These are phyloP conservation scores for Flammula alnicola DNA, from an alignment of 1,284 basidiomycete genomes.

Conservation along the genomic window DNA sequence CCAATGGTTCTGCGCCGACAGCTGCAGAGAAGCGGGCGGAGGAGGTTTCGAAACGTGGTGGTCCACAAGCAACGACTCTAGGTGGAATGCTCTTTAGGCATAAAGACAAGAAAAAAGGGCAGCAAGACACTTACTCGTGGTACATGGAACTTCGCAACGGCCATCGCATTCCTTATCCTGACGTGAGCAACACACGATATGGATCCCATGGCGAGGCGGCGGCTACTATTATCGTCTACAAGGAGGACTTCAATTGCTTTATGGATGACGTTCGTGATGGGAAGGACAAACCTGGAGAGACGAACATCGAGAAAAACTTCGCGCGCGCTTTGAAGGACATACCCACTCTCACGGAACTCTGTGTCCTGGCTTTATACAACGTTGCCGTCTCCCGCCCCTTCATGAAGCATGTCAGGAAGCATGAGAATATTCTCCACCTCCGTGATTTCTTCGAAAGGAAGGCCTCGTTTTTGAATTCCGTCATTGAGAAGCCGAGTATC, in stretches of 20 bases:
- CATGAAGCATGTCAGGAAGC: conserved; percentile 22
- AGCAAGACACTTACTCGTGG: conserved; percentile 12
- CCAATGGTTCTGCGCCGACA: neutral
- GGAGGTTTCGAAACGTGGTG: conserved; percentile 22
- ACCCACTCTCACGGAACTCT: conserved; percentile 41
- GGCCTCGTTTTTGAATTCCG: conserved; percentile 14
- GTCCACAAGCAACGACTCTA: conserved; percentile 22
- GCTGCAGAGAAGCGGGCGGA: neutral
- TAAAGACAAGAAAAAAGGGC: conserved; percentile 28
- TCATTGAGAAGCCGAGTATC: conserved; percentile 7
- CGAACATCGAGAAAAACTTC: conserved; percentile 42
- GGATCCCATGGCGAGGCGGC: conserved; percentile 33
- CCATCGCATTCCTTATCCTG: conserved; percentile 12
- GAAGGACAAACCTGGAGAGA: conserved; percentile 31
- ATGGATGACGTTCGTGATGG: conserved; percentile 27
- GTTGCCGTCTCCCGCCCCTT: conserved; percentile 14
- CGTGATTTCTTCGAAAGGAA: conserved; percentile 31
- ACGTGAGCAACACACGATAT: conserved; percentile 24
- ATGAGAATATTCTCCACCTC: conserved; percentile 29
- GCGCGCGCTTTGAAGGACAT: conserved; percentile 34
- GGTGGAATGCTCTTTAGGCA: conserved; percentile 17
- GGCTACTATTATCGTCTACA: conserved; percentile 28
- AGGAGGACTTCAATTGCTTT: conserved; percentile 25
- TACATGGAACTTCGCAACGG: conserved; percentile 11
- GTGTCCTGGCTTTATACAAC: conserved; percentile 33